Conservation (phyloP, 202 grass and related monocot genomes). For the Alloteropsis angusta region DNA sequence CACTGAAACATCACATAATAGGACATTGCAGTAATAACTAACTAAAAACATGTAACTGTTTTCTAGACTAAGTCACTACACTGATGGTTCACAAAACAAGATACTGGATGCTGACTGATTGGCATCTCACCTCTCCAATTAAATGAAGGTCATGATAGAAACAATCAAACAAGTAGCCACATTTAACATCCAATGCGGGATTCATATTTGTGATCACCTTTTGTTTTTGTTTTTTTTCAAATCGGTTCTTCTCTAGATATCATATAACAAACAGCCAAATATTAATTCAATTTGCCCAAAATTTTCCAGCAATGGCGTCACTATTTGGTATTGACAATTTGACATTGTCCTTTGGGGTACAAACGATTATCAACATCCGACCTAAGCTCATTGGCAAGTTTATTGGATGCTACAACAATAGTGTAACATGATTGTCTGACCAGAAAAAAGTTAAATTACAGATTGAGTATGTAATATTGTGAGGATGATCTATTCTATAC, state of each 20-base stretch:
- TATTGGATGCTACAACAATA: not conserved
- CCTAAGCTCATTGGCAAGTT: not conserved
- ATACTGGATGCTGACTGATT: not conserved
- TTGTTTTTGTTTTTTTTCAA: not conserved
- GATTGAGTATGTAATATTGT: not conserved
- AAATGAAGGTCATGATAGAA: not conserved
- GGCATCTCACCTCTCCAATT: not conserved
- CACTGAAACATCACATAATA: not conserved
- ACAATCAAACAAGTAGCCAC: not conserved
- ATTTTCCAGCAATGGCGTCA: not conserved
- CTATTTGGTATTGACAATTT: not conserved
- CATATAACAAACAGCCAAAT: not conserved
- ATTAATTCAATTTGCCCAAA: constrained; percentile 8
- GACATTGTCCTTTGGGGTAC: not conserved
- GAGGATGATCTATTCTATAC: not conserved
- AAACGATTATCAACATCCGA: not conserved
- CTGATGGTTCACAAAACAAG: constrained; percentile 1
- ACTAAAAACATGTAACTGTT: constrained; percentile 2
- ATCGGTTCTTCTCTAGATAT: not conserved
- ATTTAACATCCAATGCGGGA: not conserved
- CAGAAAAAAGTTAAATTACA: not conserved
- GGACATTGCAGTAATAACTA: not conserved
- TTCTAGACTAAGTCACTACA: not conserved
- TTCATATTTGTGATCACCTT: not conserved
- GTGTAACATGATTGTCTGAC: not conserved